A percentile compares a stretch with the other conserved stretches of the same genome.
These are phyloP conservation scores for Aeschynomene evenia DNA, from an alignment of 306 rosid species.

Conservation along the genomic window DNA sequence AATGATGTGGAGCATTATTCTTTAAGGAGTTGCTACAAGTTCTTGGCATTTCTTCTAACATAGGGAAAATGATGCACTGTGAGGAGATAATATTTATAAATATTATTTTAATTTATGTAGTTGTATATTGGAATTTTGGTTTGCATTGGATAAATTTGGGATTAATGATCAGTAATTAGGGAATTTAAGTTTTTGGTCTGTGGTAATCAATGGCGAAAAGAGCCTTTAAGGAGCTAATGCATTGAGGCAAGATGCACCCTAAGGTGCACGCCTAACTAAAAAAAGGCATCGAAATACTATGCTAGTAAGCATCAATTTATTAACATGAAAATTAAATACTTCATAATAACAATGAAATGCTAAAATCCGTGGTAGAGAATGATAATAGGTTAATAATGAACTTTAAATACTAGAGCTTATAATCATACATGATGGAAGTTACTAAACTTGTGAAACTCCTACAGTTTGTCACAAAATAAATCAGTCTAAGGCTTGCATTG, in stretches of 20 bases:
- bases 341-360: no score
- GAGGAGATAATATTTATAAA: conserved; percentile 10
- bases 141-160: conserved; percentile 8
- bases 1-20: neutral
- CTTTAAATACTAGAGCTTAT: neutral
- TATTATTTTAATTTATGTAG: neutral
- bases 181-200: neutral
- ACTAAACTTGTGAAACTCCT: no score
- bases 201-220: neutral
- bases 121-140: neutral
- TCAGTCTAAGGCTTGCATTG: neutral
- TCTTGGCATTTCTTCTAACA: conserved; percentile 11
- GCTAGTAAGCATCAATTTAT: neutral
- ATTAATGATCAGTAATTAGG: neutral
- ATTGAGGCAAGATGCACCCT: neutral
- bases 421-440: no score
- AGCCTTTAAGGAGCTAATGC: neutral
- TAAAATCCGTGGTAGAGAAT: neutral
- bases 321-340: neutral
- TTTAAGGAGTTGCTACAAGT: conserved; percentile 1
- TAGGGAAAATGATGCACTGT: neutral
- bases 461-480: neutral
- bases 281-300: neutral
- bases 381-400: neutral
- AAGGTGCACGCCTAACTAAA: neutral